Percentiles rank a stretch among this genome's conserved stretches.
Evolutionary conservation across 768 basidiomycete species (phyloP).

Genomic region (Hortiboletus flavorubellus): DNA sequence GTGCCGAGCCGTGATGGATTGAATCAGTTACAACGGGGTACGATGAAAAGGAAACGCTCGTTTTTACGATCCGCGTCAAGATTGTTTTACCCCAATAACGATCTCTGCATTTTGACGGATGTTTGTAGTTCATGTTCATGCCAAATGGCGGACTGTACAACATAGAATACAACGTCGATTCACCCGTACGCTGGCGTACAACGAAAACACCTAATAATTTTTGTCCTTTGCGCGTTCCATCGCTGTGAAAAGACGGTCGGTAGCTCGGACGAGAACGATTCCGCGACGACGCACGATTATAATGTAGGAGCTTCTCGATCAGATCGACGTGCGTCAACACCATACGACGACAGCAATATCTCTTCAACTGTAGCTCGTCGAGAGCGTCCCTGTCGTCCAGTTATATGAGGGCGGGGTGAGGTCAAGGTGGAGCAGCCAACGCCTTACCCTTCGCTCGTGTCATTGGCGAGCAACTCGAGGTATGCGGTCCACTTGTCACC

Average conservation of each 20-base stretch:
- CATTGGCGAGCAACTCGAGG: slow-evolving; percentile 73
- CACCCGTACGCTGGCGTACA: not conserved
- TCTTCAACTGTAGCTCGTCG: slow-evolving; percentile 82
- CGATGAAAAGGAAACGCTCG: too few relatives aligned
- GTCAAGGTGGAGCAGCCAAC: not conserved
- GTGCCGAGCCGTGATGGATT: too few relatives aligned
- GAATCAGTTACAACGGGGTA: too few relatives aligned
- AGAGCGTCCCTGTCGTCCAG: slow-evolving; percentile 67
- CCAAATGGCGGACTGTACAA: too few relatives aligned
- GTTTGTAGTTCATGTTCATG: too few relatives aligned
- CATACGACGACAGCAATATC: slow-evolving; percentile 97
- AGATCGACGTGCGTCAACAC: slow-evolving; percentile 96
- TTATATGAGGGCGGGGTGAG: not conserved
- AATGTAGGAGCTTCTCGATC: slow-evolving; percentile 95
- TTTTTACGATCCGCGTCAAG: too few relatives aligned
- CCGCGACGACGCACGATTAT: slow-evolving; percentile 72
- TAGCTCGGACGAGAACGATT: not conserved
- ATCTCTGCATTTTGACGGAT: too few relatives aligned
- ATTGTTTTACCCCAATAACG: too few relatives aligned
- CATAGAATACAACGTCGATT: not conserved
- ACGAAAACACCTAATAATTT: slow-evolving; percentile 5
- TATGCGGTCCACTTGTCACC: slow-evolving; percentile 95
- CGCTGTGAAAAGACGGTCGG: slow-evolving; percentile 16
- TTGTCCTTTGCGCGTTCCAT: slow-evolving; percentile 35
- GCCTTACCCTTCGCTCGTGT: slow-evolving; percentile 85